Evolutionary conservation across 768 basidiomycete species (phyloP).

Genomic region (Tubosaeta sp.): DNA sequence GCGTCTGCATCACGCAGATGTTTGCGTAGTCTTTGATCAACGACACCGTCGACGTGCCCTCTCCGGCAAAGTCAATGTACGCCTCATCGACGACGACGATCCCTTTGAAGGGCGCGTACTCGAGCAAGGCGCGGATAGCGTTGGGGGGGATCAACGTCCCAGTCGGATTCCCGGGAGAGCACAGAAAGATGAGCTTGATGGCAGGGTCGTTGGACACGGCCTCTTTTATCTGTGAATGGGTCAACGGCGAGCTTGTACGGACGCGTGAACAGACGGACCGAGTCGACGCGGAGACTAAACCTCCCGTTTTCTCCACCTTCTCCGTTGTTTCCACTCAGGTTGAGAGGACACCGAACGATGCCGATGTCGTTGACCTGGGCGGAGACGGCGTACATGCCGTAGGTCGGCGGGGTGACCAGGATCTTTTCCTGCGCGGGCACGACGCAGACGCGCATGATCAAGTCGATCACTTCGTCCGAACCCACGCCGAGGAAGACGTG

Average conservation of each 20-base stretch:
- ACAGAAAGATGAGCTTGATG: slow-evolving; percentile 91
- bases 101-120: slow-evolving; percentile 81
- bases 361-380: slow-evolving; percentile 94
- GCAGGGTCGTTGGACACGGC: slow-evolving; percentile 63
- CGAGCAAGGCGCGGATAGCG: slow-evolving; percentile 63
- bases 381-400: slow-evolving; percentile 95
- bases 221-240: slow-evolving; percentile 57
- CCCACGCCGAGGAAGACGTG: slow-evolving; percentile 94
- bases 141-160: slow-evolving; percentile 78
- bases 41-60: slow-evolving; percentile 56
- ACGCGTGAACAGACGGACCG: slow-evolving; percentile 44
- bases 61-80: slow-evolving; percentile 87
- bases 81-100: slow-evolving; percentile 95
- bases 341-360: slow-evolving; percentile 71
- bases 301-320: slow-evolving; percentile 69
- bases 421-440: slow-evolving; percentile 76
- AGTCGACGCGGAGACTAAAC: slow-evolving; percentile 72
- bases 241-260: background rate
- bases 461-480: slow-evolving; percentile 93
- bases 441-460: slow-evolving; percentile 89
- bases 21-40: slow-evolving; percentile 82
- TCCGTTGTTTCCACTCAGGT: slow-evolving; percentile 51
- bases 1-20: slow-evolving; percentile 90
- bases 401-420: slow-evolving; percentile 89
- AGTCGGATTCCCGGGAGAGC: slow-evolving; percentile 96